phyloP scores from a whole-genome alignment of 208 protist species.

The Angomonas deanei region DNA sequence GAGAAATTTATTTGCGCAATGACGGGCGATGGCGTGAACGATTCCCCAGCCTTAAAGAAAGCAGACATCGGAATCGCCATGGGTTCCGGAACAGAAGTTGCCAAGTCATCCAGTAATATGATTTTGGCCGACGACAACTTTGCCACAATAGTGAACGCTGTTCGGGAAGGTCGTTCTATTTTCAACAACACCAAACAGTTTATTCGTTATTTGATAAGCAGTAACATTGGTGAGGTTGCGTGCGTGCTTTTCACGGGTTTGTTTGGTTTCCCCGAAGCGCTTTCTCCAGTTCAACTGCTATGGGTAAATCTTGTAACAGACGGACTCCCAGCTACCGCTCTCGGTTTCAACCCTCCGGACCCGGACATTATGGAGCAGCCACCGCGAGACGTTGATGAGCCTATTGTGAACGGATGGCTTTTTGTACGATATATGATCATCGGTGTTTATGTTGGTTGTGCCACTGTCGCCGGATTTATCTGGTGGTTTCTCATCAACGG shows the following conservation, averaged over 20 bases:
- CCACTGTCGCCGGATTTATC: constrained; percentile 75
- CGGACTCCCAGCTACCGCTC: constrained; percentile 95
- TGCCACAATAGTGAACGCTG: constrained; percentile 94
- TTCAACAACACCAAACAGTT: constrained; percentile 98
- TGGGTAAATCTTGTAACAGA: constrained; percentile 99
- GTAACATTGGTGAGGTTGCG: constrained; percentile 95
- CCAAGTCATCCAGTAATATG: constrained; percentile 96
- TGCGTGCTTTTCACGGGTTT: constrained; percentile 80
- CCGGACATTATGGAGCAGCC: constrained; percentile 88
- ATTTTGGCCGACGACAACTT: constrained; percentile 96
- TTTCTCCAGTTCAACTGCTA: constrained; percentile 96
- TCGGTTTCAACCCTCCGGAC: constrained; percentile 91
- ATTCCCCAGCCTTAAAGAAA: constrained; percentile 96
- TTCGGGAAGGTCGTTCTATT: constrained; percentile 94
- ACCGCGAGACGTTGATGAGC: constrained; percentile 76
- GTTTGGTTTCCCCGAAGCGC: constrained; percentile 89
- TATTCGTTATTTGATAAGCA: constrained; percentile 97
- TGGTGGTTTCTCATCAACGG: constrained; percentile 84
- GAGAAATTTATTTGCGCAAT: constrained; percentile 83
- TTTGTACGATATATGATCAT: constrained; percentile 84
- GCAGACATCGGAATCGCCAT: constrained; percentile 99
- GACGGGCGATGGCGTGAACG: constrained; percentile 92
- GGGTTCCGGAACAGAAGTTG: constrained; percentile 97
- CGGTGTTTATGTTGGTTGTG: constrained; percentile 77
- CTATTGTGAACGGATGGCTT: constrained; percentile 84